Base-by-base conservation (phyloP, 2,329 filamentous ascomycete genomes). In the Penicillium paneum region DNA sequence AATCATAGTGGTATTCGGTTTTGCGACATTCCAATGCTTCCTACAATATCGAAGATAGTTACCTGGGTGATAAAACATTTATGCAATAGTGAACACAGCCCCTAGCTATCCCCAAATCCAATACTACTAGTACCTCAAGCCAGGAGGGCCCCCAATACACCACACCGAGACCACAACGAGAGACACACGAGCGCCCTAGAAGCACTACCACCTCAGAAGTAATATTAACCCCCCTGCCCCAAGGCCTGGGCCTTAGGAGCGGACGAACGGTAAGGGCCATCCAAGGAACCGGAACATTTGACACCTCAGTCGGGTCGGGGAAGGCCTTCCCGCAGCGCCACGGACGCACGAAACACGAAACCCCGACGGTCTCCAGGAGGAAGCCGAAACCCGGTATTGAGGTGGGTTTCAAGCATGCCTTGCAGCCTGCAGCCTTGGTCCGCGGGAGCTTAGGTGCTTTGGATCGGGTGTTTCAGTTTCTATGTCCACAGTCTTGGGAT, bases 371-470 rank as follows among this genome's bases (percentile, higher is more conserved):
- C 47, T 19, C 34, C 39, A 43, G 6, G 48, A 43, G 31, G 43
- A 19, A 45, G 13, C 43, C 5, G 21, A 17, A 56, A 42, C 53
- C 62, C 58, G 62, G 57, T 59, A 56, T 53, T n/a, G 15, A 64
- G 57, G 56, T 55, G 58, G 58, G 63, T 65, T 60, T 65, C 61
- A 65, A 49, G 34, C 39, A 60, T 63, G 61, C 63, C 63, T 65
- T 65, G 61, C 63, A 62, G 59, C 12, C 47, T 58, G 60, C 57
- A 54, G 53, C 28, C 35, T 19, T 41, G 48, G 45, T 56, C 52
- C 34, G 17, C 35, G 28, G 50, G 48, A 56, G 35, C 43, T 52
- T 35, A 39, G 21, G 17, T 36, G 53, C 11, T 49, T 45, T 35
- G 39, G 35, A 32, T 36, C 31, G 31, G 45, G 17, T 52, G 61